Conservation (phyloP, 2,329 filamentous ascomycete genomes). For the Didymella arachidicola region DNA sequence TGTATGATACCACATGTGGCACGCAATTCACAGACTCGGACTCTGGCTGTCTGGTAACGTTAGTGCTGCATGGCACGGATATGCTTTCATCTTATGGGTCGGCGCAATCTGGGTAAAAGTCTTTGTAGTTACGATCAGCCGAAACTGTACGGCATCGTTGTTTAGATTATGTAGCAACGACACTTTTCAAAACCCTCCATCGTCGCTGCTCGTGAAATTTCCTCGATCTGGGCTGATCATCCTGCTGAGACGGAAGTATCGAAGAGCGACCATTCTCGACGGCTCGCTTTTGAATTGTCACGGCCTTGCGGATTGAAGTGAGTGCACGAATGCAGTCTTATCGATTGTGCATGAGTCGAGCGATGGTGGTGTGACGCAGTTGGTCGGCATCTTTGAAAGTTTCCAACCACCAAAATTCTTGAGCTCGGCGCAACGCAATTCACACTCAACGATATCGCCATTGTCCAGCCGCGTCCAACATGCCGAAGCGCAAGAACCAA, state of each 20-base stretch:
- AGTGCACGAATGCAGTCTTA: neutral
- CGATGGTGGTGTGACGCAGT: conserved; percentile 22
- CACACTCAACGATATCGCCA: neutral
- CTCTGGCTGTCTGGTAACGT: conserved; percentile 21
- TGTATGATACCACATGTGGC: conserved; percentile 29
- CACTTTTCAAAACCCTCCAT: neutral
- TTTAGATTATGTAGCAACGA: conserved; percentile 26
- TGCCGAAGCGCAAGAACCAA: conserved; percentile 55
- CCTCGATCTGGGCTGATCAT: neutral
- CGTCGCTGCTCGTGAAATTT: neutral
- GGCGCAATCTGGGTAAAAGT: conserved; percentile 25
- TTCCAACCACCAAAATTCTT: conserved; percentile 16
- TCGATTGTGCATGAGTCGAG: conserved; percentile 16
- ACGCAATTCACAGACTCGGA: conserved; percentile 21
- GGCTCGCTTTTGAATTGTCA: too few relatives aligned
- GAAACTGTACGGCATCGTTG: conserved; percentile 14
- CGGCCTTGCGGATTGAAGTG: neutral
- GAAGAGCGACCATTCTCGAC: neutral
- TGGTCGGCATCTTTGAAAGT: conserved; percentile 10
- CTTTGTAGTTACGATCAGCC: conserved; percentile 15
- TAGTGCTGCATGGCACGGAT: conserved; percentile 23
- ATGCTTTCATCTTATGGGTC: conserved; percentile 22
- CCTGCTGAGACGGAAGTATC: neutral
- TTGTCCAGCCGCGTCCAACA: conserved; percentile 5
- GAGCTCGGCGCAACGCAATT: conserved; percentile 4